Conservation (phyloP, 1,284 basidiomycete species). For the Marasmius oreades region DNA sequence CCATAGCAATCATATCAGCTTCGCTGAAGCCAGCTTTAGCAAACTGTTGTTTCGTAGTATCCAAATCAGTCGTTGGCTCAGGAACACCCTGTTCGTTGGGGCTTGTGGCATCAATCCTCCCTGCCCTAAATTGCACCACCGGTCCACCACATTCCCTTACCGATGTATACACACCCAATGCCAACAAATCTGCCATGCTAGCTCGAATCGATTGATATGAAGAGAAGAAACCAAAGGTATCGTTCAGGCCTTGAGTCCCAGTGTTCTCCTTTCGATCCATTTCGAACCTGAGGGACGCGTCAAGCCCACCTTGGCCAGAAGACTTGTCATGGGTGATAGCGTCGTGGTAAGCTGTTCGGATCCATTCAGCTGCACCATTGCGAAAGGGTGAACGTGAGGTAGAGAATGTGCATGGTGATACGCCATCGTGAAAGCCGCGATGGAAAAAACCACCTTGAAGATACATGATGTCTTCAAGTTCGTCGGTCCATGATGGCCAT, state of each 20-base stretch:
- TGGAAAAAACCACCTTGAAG: not conserved
- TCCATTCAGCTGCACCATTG: not conserved
- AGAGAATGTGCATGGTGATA: not conserved
- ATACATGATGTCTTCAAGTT: slow-evolving; percentile 1
- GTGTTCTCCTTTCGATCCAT: not conserved
- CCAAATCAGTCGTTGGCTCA: not conserved
- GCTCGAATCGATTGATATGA: not conserved
- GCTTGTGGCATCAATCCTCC: not conserved
- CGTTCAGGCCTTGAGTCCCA: not conserved
- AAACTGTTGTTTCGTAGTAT: not conserved
- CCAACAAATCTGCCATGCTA: slow-evolving; percentile 1
- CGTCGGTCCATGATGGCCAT: slow-evolving; percentile 1
- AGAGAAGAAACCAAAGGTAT: not conserved
- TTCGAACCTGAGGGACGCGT: not conserved
- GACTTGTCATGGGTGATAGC: not conserved
- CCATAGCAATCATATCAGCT: slow-evolving; percentile 1
- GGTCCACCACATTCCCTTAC: not conserved
- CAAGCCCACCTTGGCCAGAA: not conserved
- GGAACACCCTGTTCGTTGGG: not conserved
- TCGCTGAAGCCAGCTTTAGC: not conserved
- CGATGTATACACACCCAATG: not conserved
- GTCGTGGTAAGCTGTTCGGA: not conserved
- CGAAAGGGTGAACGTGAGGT: not conserved
- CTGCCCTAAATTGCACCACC: not conserved
- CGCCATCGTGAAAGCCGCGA: not conserved